Conservation (phyloP, 345 rosid species). For the Aquilaria sinensis region DNA sequence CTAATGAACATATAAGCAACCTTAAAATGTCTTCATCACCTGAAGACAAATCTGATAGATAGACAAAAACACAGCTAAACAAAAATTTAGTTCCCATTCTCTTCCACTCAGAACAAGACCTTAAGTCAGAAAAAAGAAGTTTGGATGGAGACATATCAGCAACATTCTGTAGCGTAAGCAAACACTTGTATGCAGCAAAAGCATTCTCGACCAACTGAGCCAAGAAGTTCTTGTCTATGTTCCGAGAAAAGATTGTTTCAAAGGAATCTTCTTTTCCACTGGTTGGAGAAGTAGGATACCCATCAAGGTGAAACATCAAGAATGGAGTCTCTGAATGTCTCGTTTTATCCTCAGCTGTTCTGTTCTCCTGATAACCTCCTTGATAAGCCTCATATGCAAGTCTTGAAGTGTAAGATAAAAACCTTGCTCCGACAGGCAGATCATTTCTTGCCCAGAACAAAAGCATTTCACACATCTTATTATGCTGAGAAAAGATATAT, state of each 20-base stretch:
- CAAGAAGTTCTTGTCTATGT: conserved; percentile 20
- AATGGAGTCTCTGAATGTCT: conserved; percentile 20
- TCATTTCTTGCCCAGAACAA: conserved; percentile 33
- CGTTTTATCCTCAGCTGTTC: conserved; percentile 12
- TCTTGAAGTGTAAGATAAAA: conserved; percentile 34
- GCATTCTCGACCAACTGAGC: conserved; percentile 31
- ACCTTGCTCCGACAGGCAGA: conserved; percentile 35
- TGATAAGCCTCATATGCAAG: conserved; percentile 37
- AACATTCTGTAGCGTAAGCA: conserved; percentile 23
- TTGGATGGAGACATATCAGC: conserved; percentile 22
- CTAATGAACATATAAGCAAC: conserved; percentile 28
- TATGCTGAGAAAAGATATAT: conserved; percentile 29
- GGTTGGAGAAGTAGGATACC: conserved; percentile 28
- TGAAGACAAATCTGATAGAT: conserved; percentile 35
- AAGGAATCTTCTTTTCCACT: conserved; percentile 14
- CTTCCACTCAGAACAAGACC: conserved; percentile 29
- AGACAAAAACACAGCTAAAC: conserved; percentile 22
- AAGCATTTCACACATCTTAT: conserved; percentile 31
- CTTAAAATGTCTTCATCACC: conserved; percentile 27
- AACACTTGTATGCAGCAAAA: conserved; percentile 35
- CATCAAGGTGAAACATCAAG: conserved; percentile 31
- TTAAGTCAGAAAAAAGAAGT: conserved; percentile 26
- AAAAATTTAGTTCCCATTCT: conserved; percentile 21
- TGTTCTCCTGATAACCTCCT: conserved; percentile 18
- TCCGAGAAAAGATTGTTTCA: conserved; percentile 13